These are phyloP conservation scores for Xylaria sp. DNA, from an alignment of 2,329 filamentous ascomycete genomes.

Conservation along the genomic window DNA sequence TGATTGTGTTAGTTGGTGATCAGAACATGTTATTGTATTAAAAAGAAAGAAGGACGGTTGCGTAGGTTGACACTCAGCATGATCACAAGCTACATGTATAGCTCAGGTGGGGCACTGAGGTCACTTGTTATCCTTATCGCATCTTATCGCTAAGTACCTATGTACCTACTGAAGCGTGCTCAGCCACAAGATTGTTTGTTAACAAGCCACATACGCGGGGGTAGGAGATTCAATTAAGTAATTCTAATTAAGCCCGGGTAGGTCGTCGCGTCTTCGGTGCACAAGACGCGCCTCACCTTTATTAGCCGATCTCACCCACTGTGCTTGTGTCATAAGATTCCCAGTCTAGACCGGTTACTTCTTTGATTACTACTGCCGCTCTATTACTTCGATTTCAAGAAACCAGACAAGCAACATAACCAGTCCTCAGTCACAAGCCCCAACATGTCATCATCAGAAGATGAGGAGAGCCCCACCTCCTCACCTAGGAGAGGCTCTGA, in stretches of 20 bases:
- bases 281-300: slow-evolving; percentile 37
- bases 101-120: slow-evolving; percentile 27
- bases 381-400: neutral
- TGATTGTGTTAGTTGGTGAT: slow-evolving; percentile 16
- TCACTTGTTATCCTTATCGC: slow-evolving; percentile 6
- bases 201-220: slow-evolving; percentile 19
- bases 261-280: slow-evolving; percentile 21
- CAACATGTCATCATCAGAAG: slow-evolving; percentile 44
- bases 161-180: neutral
- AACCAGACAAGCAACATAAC: neutral
- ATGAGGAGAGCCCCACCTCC: slow-evolving; percentile 39
- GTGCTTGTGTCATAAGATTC: neutral
- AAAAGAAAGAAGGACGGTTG: neutral
- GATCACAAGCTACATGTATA: slow-evolving; percentile 8
- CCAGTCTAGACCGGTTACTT: neutral
- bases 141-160: slow-evolving; percentile 4
- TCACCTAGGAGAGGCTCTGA: slow-evolving; percentile 35
- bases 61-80: neutral
- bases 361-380: neutral
- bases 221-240: slow-evolving; percentile 17
- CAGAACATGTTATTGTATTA: slow-evolving; percentile 15
- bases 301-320: neutral
- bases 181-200: slow-evolving; percentile 16
- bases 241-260: slow-evolving; percentile 10
- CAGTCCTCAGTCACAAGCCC: neutral